Evolutionary conservation across 306 rosid species (phyloP).

Genomic region (Dicorynia guianensis): DNA sequence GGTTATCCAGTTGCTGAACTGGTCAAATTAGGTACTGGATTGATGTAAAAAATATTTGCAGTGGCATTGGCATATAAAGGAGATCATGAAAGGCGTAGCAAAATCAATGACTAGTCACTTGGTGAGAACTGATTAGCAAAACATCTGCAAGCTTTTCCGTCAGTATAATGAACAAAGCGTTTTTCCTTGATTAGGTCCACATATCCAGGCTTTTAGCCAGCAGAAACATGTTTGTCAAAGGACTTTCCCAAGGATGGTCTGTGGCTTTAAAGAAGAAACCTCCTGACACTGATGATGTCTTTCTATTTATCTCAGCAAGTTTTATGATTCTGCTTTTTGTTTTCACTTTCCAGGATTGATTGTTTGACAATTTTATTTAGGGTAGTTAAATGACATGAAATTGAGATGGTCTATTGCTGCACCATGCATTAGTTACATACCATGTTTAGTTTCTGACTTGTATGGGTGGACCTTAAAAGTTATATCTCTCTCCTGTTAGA

Average conservation of each 20-base stretch:
- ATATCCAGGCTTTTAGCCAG: neutral
- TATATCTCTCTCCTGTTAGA: constrained; percentile 28
- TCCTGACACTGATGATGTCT: neutral
- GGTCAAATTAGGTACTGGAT: constrained; percentile 18
- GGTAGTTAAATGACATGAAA: constrained; percentile 21
- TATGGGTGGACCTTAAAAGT: neutral
- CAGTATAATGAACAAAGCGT: constrained; percentile 15
- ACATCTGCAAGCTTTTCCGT: neutral
- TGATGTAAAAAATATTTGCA: neutral
- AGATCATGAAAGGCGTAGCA: constrained; percentile 7
- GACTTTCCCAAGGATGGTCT: neutral
- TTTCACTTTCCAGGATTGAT: constrained; percentile 10
- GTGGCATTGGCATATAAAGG: constrained; percentile 2
- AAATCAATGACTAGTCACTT: neutral
- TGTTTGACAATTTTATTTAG: constrained; percentile 7
- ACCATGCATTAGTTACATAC: constrained; percentile 3
- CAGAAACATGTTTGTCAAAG: neutral
- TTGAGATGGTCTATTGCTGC: neutral
- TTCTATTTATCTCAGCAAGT: constrained; percentile 18
- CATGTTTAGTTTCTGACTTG: constrained; percentile 23
- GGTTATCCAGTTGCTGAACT: constrained; percentile 29
- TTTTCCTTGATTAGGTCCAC: constrained; percentile 6
- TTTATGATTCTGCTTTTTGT: neutral
- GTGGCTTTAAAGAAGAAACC: constrained; percentile 23
- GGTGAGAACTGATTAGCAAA: neutral